Evolutionary conservation across 768 basidiomycete genomes (phyloP).

Genomic region (Xanthoconium stramineum): DNA sequence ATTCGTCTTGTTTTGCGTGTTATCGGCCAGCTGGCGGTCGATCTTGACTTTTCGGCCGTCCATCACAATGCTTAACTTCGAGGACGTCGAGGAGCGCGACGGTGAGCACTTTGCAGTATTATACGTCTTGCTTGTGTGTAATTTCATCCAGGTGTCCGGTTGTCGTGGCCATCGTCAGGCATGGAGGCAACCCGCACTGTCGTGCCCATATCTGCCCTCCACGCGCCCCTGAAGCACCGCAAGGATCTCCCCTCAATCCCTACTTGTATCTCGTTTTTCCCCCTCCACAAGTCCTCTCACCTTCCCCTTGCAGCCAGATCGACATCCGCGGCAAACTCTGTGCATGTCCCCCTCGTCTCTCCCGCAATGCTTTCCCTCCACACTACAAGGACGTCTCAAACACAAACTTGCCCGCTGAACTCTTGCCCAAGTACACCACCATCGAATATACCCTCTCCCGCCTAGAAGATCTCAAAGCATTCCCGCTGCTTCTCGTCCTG

Average conservation of each 20-base stretch:
- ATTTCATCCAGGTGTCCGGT: constrained; percentile 68
- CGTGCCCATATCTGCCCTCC: constrained; percentile 96
- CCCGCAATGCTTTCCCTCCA: constrained; percentile 94
- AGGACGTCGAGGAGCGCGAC: constrained; percentile 97
- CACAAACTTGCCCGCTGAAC: constrained; percentile 94
- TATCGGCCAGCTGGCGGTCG: constrained; percentile 22
- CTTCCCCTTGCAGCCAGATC: constrained; percentile 71
- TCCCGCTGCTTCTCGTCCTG: constrained; percentile 93
- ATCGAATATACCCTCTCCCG: constrained; percentile 98
- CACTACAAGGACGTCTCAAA: constrained; percentile 99
- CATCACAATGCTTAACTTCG: constrained; percentile 72
- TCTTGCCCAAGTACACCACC: constrained; percentile 97
- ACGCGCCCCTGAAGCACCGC: constrained; percentile 90
- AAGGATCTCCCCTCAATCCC: constrained; percentile 96
- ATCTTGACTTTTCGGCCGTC: constrained; percentile 16
- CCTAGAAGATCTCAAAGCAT: constrained; percentile 87
- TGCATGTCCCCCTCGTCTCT: constrained; percentile 99
- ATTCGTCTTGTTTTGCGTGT: constrained; percentile 22
- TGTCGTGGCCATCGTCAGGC: constrained; percentile 96
- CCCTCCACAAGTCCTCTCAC: background rate
- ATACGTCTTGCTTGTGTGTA: background rate
- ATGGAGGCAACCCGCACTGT: constrained; percentile 98
- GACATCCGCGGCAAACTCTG: constrained; percentile 98
- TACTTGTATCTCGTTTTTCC: constrained; percentile 68
- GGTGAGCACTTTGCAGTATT: constrained; percentile 46